Evolutionary conservation across 306 rosid species (phyloP), one percentile per base, ranked within the genome.

Genomic region (Quercus engelmannii): DNA sequence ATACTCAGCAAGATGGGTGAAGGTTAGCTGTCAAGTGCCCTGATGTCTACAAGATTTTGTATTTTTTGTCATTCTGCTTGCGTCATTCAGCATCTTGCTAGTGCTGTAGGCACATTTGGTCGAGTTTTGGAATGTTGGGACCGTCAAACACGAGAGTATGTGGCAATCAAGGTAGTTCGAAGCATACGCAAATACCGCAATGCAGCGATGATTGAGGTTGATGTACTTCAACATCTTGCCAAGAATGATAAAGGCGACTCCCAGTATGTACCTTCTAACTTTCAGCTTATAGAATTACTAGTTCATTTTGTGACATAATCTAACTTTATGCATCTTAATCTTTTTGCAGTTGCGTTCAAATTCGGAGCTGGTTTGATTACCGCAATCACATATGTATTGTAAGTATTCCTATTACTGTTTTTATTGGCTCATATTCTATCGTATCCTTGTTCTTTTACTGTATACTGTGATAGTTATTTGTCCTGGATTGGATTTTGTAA

Each of bases 21-120:
- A 94, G 98, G 97, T 94, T 92, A 92, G 98, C 91, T 88, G 94
- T 92, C 94, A 81, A 88, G 97, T 89, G 92, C 78, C 87, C 76
- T 92, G 92, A 81, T 91, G 90, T 86, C 80, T 92, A 83, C 97
- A 84, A 85, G 96, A 79, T 90, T 92, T 92, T 87, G 83, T 83
- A 81, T 86, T 89, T 49, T 89, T 83, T 91, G 88, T 87, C 86
- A 87, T 86, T 88, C 81, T 88, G 91, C 90, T 86, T 89, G 88
- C 84, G 97, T 91, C 97, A 92, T 88, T 94, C 92, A 78, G 96
- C 97, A 84, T 81, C 28, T 92, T 94, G 92, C 96, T 92, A 91
- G 98, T 92, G 97, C 98, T 94, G 98, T 94, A 94, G 98, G 98
- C 98, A 94, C 98, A 72, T 94, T 94, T 83, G 98, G 98, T 83